Percentiles rank a stretch among this genome's conserved stretches.
Evolutionary conservation across 169 alveolate genomes (phyloP).

Genomic region (Cryptosporidium canis): DNA sequence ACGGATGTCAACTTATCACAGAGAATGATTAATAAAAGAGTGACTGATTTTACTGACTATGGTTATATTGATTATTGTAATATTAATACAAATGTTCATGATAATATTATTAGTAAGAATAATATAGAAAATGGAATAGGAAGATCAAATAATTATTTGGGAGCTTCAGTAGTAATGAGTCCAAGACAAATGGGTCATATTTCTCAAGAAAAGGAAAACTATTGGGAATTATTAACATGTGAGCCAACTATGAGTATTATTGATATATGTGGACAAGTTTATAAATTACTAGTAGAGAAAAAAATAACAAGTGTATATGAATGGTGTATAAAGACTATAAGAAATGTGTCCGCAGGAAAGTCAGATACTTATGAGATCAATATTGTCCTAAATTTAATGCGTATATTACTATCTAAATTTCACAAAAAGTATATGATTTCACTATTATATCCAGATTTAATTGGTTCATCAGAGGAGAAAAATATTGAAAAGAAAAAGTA

Average conservation of each 20-base stretch:
- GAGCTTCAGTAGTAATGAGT: slow-evolving; percentile 65
- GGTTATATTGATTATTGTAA: slow-evolving; percentile 63
- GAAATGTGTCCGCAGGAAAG: slow-evolving; percentile 45
- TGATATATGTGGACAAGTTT: slow-evolving; percentile 48
- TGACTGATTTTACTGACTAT: slow-evolving; percentile 14
- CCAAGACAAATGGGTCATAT: slow-evolving; percentile 74
- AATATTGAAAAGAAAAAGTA: slow-evolving; percentile 6
- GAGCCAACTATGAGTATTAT: slow-evolving; percentile 56
- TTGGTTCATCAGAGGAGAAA: slow-evolving; percentile 1
- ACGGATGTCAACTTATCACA: slow-evolving; percentile 10
- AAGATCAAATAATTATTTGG: neutral
- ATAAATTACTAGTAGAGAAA: slow-evolving; percentile 26
- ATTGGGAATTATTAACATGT: slow-evolving; percentile 58
- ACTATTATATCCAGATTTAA: slow-evolving; percentile 27
- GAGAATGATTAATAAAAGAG: slow-evolving; percentile 57
- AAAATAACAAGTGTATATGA: slow-evolving; percentile 55
- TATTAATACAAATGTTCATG: slow-evolving; percentile 41
- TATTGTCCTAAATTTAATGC: slow-evolving; percentile 45
- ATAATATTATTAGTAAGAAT: slow-evolving; percentile 39
- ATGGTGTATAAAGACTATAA: slow-evolving; percentile 35
- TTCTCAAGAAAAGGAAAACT: slow-evolving; percentile 55
- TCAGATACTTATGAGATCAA: slow-evolving; percentile 40
- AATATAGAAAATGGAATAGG: slow-evolving; percentile 61
- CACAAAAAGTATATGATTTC: slow-evolving; percentile 51
- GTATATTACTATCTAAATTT: slow-evolving; percentile 49